Evolutionary conservation across 352 stramenopile species (phyloP).

Genomic region (Phytopythium ostracodes): DNA sequence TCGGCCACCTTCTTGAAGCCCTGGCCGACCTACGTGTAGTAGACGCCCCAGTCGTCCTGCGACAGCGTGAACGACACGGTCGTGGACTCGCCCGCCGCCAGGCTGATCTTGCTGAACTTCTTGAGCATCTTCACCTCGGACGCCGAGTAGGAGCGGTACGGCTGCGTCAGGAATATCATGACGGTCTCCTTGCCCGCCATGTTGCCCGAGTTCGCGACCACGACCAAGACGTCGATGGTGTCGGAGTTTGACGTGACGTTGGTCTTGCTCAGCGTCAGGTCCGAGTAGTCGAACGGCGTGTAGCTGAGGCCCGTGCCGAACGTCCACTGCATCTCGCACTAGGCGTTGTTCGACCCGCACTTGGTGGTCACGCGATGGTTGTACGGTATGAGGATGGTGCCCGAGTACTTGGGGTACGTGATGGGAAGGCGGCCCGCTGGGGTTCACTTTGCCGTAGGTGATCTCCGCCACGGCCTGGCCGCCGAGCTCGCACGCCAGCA

Average conservation of each 20-base stretch:
- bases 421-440: slow-evolving; percentile 66
- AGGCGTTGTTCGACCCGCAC: slow-evolving; percentile 20
- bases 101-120: slow-evolving; percentile 47
- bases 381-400: slow-evolving; percentile 52
- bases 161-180: slow-evolving; percentile 69
- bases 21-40: not conserved
- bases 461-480: slow-evolving; percentile 73
- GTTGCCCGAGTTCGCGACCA: not conserved
- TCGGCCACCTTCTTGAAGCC: slow-evolving; percentile 52
- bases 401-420: slow-evolving; percentile 64
- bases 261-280: slow-evolving; percentile 31
- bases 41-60: not conserved
- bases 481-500: slow-evolving; percentile 62
- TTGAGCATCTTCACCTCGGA: slow-evolving; percentile 77
- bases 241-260: slow-evolving; percentile 6
- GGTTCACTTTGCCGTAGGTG: slow-evolving; percentile 59
- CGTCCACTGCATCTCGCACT: slow-evolving; percentile 73
- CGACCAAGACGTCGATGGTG: not conserved
- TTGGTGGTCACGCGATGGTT: slow-evolving; percentile 40
- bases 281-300: slow-evolving; percentile 56
- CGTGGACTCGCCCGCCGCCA: not conserved
- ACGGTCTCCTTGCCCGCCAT: slow-evolving; percentile 20
- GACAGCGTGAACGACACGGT: not conserved
- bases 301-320: slow-evolving; percentile 68
- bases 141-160: slow-evolving; percentile 43